These are phyloP conservation scores for Metarhizium rileyi DNA, from an alignment of 2,329 filamentous ascomycete genomes.

Conservation along the genomic window DNA sequence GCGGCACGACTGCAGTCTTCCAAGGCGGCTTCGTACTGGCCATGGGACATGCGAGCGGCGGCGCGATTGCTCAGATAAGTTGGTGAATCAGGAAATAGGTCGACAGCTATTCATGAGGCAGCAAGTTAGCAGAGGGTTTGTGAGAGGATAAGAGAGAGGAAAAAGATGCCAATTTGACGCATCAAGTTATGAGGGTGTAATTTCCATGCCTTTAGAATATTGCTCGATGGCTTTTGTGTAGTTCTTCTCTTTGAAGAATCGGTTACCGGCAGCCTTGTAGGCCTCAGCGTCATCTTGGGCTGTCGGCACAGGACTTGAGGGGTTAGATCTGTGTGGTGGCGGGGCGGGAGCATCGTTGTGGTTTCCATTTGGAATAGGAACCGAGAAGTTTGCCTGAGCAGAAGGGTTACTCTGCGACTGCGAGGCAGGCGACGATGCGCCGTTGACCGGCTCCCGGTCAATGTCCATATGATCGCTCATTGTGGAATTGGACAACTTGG, in stretches of 20 bases:
- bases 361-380: slow-evolving; percentile 41
- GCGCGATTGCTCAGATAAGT: slow-evolving; percentile 94
- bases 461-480: slow-evolving; percentile 67
- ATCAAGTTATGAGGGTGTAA: no score
- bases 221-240: slow-evolving; percentile 82
- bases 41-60: slow-evolving; percentile 84
- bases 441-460: slow-evolving; percentile 53
- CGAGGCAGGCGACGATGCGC: slow-evolving; percentile 43
- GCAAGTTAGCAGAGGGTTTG: slow-evolving; percentile 2
- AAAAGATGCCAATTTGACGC: not conserved
- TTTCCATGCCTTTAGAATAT: slow-evolving; percentile 80
- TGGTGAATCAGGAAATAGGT: slow-evolving; percentile 72
- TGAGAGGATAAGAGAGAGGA: not conserved
- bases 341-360: slow-evolving; percentile 49
- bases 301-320: slow-evolving; percentile 45
- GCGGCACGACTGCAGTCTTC: slow-evolving; percentile 79
- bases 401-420: slow-evolving; percentile 21
- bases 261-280: slow-evolving; percentile 90
- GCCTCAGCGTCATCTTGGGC: slow-evolving; percentile 70
- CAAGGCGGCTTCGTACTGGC: slow-evolving; percentile 67
- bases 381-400: slow-evolving; percentile 36
- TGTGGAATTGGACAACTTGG: slow-evolving; percentile 49
- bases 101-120: slow-evolving; percentile 54
- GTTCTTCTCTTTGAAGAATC: slow-evolving; percentile 91
- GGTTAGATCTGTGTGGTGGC: slow-evolving; percentile 60